Evolutionary conservation across 208 protist species (phyloP), one percentile per base, ranked within the genome.

Genomic region (Crithidia sp.): DNA sequence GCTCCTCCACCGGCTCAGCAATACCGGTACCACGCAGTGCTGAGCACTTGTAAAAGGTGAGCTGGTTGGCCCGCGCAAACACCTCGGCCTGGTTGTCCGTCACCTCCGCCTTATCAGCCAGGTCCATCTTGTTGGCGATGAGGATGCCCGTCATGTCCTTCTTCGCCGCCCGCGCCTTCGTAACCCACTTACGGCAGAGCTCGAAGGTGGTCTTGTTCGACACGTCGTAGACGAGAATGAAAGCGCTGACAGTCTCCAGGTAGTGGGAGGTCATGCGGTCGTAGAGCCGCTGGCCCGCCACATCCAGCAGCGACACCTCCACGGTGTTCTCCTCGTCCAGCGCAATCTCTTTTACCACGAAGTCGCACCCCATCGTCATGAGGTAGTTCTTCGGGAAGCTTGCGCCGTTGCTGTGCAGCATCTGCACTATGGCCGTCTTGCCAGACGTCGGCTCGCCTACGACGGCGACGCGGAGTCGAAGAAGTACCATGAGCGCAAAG

Each of bases 351-450:
- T 96, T 98, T 19, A 96, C 88, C 19, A 91, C 81, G 82, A 98
- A 93, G 55, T 98, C 94, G 70, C 93, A 95, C 6, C 94, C 94
- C 79, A 91, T 88, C 5, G 94, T 98, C 94, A 98, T 97, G n/a
- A 96, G 41, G 74, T 98, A 98, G 65, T 98, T 95, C 61, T 93
- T 93, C 0, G 94, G 93, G 69, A 97, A 98, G 0, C 82, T 82
- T 8, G 85, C 74, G 43, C 94, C 92, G 66, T 95, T 93, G 79
- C 89, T 97, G 76, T 95, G 91, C 7, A 93, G 70, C 90, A 97
- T 98, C 77, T 98, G 91, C 68, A 95, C 92, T 69, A 95, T 90
- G 7, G 92, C 86, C 17, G 91, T 91, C 76, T 98, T 98, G n/a
- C 94, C 94, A 8, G 92, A 92, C 0, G 94, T 97, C 14, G 90